Conservation (phyloP, 495 filamentous ascomycete species). For the Daldinia caldariorum region DNA sequence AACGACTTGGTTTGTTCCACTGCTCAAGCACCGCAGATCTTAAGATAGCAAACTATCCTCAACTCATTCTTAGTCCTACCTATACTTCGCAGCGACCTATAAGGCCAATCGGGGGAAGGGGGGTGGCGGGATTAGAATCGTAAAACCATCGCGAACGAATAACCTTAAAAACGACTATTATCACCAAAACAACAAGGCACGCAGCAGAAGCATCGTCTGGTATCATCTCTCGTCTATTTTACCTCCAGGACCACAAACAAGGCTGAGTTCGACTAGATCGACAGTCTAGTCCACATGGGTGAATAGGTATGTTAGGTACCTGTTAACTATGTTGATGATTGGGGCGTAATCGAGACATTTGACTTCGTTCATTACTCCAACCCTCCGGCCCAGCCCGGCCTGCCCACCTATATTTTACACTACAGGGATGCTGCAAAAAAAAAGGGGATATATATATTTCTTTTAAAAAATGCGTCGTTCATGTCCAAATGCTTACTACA, state of each 20-base stretch:
- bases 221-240: conserved; percentile 38
- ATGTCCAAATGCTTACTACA: neutral
- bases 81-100: neutral
- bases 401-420: conserved; percentile 46
- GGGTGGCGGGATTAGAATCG: neutral
- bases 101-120: no score
- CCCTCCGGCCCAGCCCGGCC: conserved; percentile 14
- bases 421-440: conserved; percentile 33
- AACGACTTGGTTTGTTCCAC: neutral
- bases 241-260: conserved; percentile 12
- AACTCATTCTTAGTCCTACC: neutral
- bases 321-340: conserved; percentile 15
- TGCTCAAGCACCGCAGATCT: neutral
- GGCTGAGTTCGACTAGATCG: conserved; percentile 26
- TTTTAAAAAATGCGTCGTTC: neutral
- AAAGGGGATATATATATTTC: conserved; percentile 10
- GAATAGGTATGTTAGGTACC: conserved; percentile 2
- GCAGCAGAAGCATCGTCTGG: conserved; percentile 4
- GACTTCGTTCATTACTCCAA: conserved; percentile 37
- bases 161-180: neutral
- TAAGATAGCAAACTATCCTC: neutral
- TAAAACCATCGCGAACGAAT: neutral
- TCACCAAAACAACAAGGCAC: neutral
- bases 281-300: conserved; percentile 23
- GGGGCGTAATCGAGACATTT: conserved; percentile 29